Base-by-base conservation (phyloP, 2,329 filamentous ascomycete genomes). In the Apiospora phragmitis region DNA sequence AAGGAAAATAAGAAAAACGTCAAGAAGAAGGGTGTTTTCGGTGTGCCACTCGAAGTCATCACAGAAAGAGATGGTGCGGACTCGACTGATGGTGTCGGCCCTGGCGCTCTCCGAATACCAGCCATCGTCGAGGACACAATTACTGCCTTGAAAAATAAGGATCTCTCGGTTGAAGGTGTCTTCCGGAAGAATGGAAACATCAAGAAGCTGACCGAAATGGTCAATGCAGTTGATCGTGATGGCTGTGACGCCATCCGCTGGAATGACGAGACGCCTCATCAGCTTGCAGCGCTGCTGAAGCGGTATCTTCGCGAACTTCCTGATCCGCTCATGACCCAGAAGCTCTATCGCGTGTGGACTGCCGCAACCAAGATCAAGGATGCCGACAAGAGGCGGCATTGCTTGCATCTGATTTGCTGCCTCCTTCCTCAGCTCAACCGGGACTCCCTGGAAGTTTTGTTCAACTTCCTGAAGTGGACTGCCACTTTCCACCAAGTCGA, bases 131-230 rank as follows among this genome's bases (percentile, higher is more conserved):
- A 98, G 77, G 95, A 98, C 79, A 91, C 95, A 67, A 92, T 99
- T 47, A 93, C 93, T 4, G 94, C 95, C 16, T 97, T 99, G 94
- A 91, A 95, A 76, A 96, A 95, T 82, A 98, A 99, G 94, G 96
- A 99, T 81, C 94, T 99, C 85, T 98, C 95, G 1, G 94, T 99
- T 1, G 96, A 99, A 81, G 96, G 96, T 77, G 95, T 99, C 29
- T 99, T 99, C 89, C 91, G 96, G 76, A 99, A 99, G 87, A 99
- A 98, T 77, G 96, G 96, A 76, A 99, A 98, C 81, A 98, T 99
- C 84, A 95, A 96, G 81, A 93, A 95, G 75, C 87, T 98, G 62
- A 94, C 93, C 75, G 95, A 97, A 72, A 86, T 97, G 8, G 92
- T 94, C 49, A 94, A 97, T 70, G 87, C 91, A 76, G 94, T 99